Base-by-base conservation (phyloP, 768 basidiomycete genomes). In the Tylopilus felleus region DNA sequence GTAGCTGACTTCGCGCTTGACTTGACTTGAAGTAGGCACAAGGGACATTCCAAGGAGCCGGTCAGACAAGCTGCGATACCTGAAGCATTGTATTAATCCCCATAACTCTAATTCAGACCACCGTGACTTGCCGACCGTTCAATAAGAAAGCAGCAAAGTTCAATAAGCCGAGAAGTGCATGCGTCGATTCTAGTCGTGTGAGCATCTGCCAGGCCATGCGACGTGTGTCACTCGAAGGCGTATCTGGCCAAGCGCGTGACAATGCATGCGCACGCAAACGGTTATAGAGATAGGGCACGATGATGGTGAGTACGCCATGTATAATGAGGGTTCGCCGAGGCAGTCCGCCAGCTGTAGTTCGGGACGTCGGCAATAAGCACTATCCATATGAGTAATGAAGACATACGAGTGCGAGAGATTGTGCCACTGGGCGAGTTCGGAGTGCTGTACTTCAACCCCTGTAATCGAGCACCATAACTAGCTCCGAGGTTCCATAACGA, bases 211-310 rank as follows among this genome's bases (percentile, higher is more conserved):
- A 96, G 42, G 81, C 77, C 66, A 80, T 84, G 31, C 88, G 81
- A 38, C 89, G 78, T 57, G 75, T 74, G 70, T 94, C 90, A 41
- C 82, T 85, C 27, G 86, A 83, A 3, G 94, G 94, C 4, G 88
- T 82, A 67, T 97, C 94, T 1, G 93, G 93, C 94, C 94, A 97
- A 40, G 93, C 85, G 57, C 76, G 76, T 2, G 91, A 91, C 21
- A 97, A 75, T 1, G 92, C 93, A 67, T 89, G 77, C 3, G 78
- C 65, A 35, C 90, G 82, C 45, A 95, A 62, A 46, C 90, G 88
- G 38, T 77, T 79, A 65, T 93, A 85, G 6, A 93, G 53, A 65
- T 97, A 97, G 1, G 91, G 90, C 2, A 88, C 64, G 38, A 93
- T 59, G 33, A 93, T 77, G 0, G 91, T 91, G 47, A 95, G 71